Percentiles rank a stretch among this genome's conserved stretches.
Conservation (phyloP, 2,329 filamentous ascomycete species). For the Ramichloridium luteum region DNA sequence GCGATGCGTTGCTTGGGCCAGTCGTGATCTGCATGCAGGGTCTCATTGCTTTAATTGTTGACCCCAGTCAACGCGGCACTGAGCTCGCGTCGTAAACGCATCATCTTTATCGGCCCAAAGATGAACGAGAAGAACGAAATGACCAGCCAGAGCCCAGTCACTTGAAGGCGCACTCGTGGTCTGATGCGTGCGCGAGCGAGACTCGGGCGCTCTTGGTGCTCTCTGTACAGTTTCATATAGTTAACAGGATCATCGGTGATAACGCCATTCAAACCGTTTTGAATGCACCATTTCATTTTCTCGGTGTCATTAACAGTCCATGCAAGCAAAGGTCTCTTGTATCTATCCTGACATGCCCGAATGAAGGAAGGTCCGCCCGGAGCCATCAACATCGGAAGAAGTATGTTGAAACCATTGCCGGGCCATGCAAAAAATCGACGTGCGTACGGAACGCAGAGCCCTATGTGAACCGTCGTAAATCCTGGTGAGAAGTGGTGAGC, state of each 20-base stretch:
- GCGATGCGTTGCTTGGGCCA: no score
- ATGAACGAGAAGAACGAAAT: no score
- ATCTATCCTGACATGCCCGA: constrained; percentile 21
- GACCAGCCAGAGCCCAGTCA: no score
- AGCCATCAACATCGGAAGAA: constrained; percentile 55
- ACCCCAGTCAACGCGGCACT: no score
- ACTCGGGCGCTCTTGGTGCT: constrained; percentile 30
- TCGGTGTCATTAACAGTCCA: constrained; percentile 80
- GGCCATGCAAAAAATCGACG: constrained; percentile 56
- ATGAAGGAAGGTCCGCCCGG: constrained; percentile 57
- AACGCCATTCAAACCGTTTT: constrained; percentile 58
- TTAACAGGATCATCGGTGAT: constrained; percentile 71
- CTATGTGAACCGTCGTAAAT: constrained; percentile 56
- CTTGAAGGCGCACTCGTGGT: no score
- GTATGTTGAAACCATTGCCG: constrained; percentile 66
- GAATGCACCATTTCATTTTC: constrained; percentile 72
- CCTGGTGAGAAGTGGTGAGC: constrained; percentile 49
- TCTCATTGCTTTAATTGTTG: no score
- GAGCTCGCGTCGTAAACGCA: no score
- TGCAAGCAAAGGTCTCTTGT: constrained; percentile 52
- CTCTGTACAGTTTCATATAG: constrained; percentile 49
- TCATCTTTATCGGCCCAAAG: no score
- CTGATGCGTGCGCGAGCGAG: no score
- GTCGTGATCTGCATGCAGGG: no score
- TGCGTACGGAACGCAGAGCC: constrained; percentile 55